These are phyloP conservation scores for Pseudomicrostroma phylloplanum DNA, from an alignment of 1,284 basidiomycete species.

Conservation along the genomic window DNA sequence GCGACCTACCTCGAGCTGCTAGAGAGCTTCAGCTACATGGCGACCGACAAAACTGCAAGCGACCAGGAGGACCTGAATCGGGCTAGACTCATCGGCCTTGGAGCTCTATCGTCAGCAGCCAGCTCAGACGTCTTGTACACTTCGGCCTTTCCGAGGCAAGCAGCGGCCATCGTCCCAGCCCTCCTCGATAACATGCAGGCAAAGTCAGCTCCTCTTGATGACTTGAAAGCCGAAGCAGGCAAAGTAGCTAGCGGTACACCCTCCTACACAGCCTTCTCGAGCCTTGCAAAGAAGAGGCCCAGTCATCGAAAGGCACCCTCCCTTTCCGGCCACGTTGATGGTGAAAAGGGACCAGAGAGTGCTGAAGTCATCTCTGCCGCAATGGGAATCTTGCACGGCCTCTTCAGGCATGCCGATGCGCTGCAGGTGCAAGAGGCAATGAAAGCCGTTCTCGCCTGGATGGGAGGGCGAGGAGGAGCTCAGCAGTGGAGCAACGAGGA, in stretches of 20 bases:
- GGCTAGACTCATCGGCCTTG: constrained; percentile 72
- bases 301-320: constrained; percentile 63
- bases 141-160: constrained; percentile 70
- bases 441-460: constrained; percentile 58
- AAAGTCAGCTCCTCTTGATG: constrained; percentile 52
- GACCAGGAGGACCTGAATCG: constrained; percentile 16
- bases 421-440: constrained; percentile 65
- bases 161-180: constrained; percentile 66
- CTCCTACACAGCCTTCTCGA: constrained; percentile 63
- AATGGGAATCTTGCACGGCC: constrained; percentile 65
- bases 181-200: constrained; percentile 67
- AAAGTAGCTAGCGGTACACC: constrained; percentile 64
- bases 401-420: constrained; percentile 71
- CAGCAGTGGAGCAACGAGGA: constrained; percentile 66
- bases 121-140: constrained; percentile 79
- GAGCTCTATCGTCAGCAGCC: constrained; percentile 71
- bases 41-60: constrained; percentile 24
- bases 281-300: constrained; percentile 58
- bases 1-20: constrained; percentile 67
- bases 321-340: constrained; percentile 76
- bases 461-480: constrained; percentile 24
- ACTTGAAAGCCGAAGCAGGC: constrained; percentile 43
- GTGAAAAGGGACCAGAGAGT: constrained; percentile 73
- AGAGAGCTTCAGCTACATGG: constrained; percentile 62
- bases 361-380: constrained; percentile 69